These are phyloP conservation scores for Fusarium sp. DNA, from an alignment of 2,329 filamentous ascomycete genomes.

Conservation along the genomic window DNA sequence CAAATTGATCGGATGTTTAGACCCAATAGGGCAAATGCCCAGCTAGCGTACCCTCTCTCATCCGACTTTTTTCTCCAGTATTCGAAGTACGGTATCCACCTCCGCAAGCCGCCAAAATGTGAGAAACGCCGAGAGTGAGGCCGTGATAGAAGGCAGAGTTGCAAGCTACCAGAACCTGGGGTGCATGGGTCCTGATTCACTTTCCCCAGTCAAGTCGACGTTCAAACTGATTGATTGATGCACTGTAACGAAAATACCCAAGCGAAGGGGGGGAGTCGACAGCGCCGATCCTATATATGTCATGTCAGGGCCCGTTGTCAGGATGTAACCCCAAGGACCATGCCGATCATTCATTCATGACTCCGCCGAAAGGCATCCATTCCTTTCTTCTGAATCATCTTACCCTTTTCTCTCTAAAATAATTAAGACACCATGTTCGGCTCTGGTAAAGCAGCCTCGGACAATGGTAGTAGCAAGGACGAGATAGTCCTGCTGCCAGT, in stretches of 20 bases:
- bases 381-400: constrained; percentile 10
- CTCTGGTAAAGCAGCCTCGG: constrained; percentile 20
- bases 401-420: background rate
- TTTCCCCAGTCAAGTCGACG: constrained; percentile 8
- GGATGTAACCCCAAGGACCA: constrained; percentile 9
- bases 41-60: constrained; percentile 16
- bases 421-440: constrained; percentile 20
- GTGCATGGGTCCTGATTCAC: constrained; percentile 25
- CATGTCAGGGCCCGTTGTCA: background rate
- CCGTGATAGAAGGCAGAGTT: constrained; percentile 15
- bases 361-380: constrained; percentile 30
- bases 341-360: constrained; percentile 17
- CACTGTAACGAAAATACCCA: background rate
- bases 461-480: constrained; percentile 31
- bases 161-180: constrained; percentile 27
- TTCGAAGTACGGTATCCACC: constrained; percentile 11
- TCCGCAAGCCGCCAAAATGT: constrained; percentile 8
- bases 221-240: background rate
- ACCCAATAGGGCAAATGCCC: constrained; percentile 7
- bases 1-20: background rate
- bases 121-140: constrained; percentile 29
- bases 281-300: constrained; percentile 23
- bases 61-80: constrained; percentile 15
- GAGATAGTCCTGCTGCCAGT: constrained; percentile 30
- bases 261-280: background rate